Percentiles rank a stretch among this genome's conserved stretches.
Evolutionary conservation across 2,329 filamentous ascomycete species (phyloP).

Genomic region (Pseudogymnoascus sp.): DNA sequence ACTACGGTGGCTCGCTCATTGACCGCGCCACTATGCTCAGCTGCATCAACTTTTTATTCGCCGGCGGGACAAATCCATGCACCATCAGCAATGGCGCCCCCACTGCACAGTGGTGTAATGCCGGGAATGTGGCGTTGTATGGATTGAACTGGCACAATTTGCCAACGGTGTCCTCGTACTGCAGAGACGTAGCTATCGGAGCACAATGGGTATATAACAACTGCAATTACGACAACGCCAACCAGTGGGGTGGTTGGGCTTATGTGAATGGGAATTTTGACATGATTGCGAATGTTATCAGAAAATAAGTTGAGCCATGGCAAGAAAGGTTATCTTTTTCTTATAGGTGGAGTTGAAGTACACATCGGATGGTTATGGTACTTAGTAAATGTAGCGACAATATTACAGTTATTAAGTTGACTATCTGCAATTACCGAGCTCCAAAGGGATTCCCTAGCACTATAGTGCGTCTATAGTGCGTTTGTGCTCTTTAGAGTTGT

Average conservation of each 20-base stretch:
- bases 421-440: neutral
- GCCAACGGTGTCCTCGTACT: neutral
- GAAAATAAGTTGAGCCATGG: neutral
- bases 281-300: neutral
- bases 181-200: neutral
- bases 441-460: neutral
- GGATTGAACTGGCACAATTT: neutral
- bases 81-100: neutral
- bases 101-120: neutral
- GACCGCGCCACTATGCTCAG: neutral
- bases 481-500: neutral
- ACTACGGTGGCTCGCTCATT: neutral
- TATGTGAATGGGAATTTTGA: neutral
- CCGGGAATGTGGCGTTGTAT: neutral
- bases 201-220: neutral
- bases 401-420: neutral
- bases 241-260: neutral
- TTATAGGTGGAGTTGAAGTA: neutral
- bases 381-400: neutral
- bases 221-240: neutral
- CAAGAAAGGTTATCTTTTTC: neutral
- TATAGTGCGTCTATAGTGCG: neutral
- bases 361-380: neutral
- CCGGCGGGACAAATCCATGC: neutral
- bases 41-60: neutral